Base-by-base conservation (phyloP, 495 filamentous ascomycete species). In the Bacidia gigantensis region DNA sequence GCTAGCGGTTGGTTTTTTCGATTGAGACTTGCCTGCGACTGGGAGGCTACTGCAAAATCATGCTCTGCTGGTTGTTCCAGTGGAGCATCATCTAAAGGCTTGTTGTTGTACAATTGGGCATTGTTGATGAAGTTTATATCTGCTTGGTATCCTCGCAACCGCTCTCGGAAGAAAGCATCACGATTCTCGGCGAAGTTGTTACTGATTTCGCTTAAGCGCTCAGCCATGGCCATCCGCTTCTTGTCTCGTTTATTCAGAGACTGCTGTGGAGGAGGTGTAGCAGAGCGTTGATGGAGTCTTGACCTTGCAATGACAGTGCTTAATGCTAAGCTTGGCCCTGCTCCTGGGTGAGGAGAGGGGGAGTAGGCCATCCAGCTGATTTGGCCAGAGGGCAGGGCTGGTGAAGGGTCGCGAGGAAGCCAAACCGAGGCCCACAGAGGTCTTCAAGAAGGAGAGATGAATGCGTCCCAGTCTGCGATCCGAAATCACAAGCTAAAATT, bases 241-340 rank as follows among this genome's bases (percentile, higher is more conserved):
- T 94, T 92, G 71, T 97, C 89, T 59, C 87, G 78, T 72, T 98
- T 98, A 2, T 89, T 87, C 26, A 72, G 71, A 52, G 75, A 65
- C 47, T 69, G 70, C 2, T 62, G 53, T 21, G 46, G 26, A 20
- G 56, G 51, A 3, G 62, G 58, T 3, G 62, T 55, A 23, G 46
- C 22, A 21, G 56, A 59, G 11, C 54, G 59, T 53, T 58, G 59
- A 49, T 55, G 52, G 51, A 50, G 41, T 43, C 51, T 50, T 22
- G 46, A 47, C 24, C 25, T 18, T n/a, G 29, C 22, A 26, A 35
- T 50, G 25, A 50, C 3, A 14, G 43, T 24, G 32, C 49, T 35
- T 12, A 35, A 14, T 22, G 22, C 23, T 21, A 52, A 14, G 18
- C 21, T 52, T 20, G 32, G 45, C 24, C 46, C 52, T 41, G 26